Evolutionary conservation across 805 yeast species (phyloP), one percentile per base, ranked within the genome.

Genomic region (Vanderwaltozyma verrucispora): DNA sequence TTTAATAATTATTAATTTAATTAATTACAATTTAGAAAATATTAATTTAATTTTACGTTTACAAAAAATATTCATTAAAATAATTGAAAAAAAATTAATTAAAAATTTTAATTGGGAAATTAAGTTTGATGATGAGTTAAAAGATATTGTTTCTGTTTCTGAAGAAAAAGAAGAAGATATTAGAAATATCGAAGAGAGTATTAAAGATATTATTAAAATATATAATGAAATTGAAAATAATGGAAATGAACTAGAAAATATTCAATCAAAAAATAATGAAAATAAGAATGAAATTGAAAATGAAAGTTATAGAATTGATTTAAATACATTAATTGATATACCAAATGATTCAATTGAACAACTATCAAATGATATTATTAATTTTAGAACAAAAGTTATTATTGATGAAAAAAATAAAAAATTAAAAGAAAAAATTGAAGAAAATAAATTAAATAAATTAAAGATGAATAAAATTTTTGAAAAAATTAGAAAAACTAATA

Each of bases 361-460:
- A 34, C 40, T 57, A 18, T 52, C 55, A 40, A 64, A 67, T 39
- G 74, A 72, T 42, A 69, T 78, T 32, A 57, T 75, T 33, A 70
- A 66, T 43, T 77, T 78, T 48, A 58, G 84, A 43, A 65, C 77
- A 11, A 67, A 65, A 32, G 78, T 76, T 21, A 53, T 75, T 39
- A 66, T 65, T 21, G 56, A 72, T 19, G 83, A 77, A 42, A 64
- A 67, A 37, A 68, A 68, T 29, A 69, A 71, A 33, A 63, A 75
- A 24, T 67, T 65, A 32, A 62, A 65, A 41, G 74, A 73, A 29
- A 38, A 38, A 7, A 40, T 46, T 36, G 56, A 53, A 30, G 62
- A 57, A 35, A 47, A 42, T 34, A 50, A 36, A 32, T 50, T 53
- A 13, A 45, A 49, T 33, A 47, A 43, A 34, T 45, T 40, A 19